Percentiles rank a stretch among this genome's conserved stretches.
phyloP scores from a whole-genome alignment of 1,139 yeast genomes.

The Chernovozyma aurita region DNA sequence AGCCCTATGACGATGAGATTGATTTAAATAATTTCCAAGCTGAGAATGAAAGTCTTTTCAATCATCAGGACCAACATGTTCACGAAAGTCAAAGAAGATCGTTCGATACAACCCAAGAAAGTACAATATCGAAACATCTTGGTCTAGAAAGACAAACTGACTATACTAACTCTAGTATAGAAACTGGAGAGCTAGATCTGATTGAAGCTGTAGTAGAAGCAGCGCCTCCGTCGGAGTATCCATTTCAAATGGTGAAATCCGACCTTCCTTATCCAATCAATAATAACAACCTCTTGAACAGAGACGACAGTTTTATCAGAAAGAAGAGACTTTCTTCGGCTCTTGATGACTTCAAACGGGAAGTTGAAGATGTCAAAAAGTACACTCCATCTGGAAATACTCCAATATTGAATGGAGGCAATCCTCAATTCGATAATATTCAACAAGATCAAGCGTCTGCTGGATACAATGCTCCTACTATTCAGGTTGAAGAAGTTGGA shows the following conservation, averaged over 20 bases:
- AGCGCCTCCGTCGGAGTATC: slow-evolving; percentile 7
- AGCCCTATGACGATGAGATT: neutral
- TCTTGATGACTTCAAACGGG: slow-evolving; percentile 28
- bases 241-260: slow-evolving; percentile 5
- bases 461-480: neutral
- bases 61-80: neutral
- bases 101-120: neutral
- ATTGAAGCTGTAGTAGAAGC: slow-evolving; percentile 4
- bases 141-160: slow-evolving; percentile 13
- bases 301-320: slow-evolving; percentile 4
- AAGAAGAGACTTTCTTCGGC: slow-evolving; percentile 24
- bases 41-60: neutral
- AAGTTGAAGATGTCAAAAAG: slow-evolving; percentile 22
- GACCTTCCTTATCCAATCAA: neutral
- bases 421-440: neutral
- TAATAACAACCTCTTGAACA: neutral
- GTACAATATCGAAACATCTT: slow-evolving; percentile 12
- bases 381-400: slow-evolving; percentile 10
- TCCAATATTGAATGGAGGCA: neutral
- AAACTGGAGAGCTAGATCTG: slow-evolving; percentile 2
- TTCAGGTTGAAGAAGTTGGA: neutral
- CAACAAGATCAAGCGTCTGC: neutral
- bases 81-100: neutral
- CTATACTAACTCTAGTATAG: neutral
- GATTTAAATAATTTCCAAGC: neutral